Evolutionary conservation across 441 rosid genomes (phyloP), one percentile per base, ranked within the genome.

Genomic region (Biscutella auriculata): DNA sequence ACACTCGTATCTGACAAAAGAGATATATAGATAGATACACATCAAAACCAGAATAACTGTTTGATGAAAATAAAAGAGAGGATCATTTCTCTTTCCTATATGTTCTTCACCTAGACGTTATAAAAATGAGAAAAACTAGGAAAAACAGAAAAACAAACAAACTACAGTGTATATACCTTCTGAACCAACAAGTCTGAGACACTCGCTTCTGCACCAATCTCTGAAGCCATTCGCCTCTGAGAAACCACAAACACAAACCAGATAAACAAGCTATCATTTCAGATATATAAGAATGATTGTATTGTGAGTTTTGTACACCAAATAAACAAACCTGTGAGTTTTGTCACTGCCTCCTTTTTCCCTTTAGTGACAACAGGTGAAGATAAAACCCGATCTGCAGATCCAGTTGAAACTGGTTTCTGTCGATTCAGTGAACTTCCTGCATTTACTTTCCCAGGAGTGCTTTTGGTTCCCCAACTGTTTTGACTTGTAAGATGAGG

Each of bases 221-320:
- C 84, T 80, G 82, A 94, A 94, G 70, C 76, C 95, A 84, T 73
- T 82, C 30, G 97, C 96, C 80, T 94, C 97, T 94, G 96, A 63
- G 67, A 70, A 51, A 63, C 40, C 34, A 45, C 9, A 62, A 43
- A 26, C 48, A 58, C 19, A 56, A 36, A 41, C 23, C 23, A 69
- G 57, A 14, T 64, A 21, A 47, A 26, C 53, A 16, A 61, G 40
- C 46, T 3, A 47, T 12, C 26, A 46, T 37, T 27, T 35, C 4
- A 48, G 39, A 12, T 13, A 49, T 21, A 30, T 46, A 34, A 19
- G 42, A 36, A 8, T 34, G 19, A 36, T 37, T 12, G 53, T 37
- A 19, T 4, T 19, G 2, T 19, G 23, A 19, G 23, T 19, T 19
- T 19, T 4, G 23, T 19, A 19, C 23, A 19, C 23, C 23, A 19